Evolutionary conservation across 306 rosid genomes (phyloP).

Genomic region (Cucurbita ficifolia): DNA sequence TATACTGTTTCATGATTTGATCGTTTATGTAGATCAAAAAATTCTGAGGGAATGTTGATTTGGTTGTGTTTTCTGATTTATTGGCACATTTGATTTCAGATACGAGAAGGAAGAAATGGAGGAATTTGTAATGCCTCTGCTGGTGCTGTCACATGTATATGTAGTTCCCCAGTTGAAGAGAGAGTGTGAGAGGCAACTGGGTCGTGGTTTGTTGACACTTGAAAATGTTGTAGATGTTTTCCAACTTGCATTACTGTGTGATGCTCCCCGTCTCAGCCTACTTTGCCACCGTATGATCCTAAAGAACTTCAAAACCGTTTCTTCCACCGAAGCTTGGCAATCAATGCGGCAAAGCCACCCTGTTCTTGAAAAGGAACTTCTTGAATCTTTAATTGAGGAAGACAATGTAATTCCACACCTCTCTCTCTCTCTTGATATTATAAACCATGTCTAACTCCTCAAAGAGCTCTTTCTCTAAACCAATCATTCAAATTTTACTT

Average conservation of each 20-base stretch:
- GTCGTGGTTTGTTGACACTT: constrained; percentile 28
- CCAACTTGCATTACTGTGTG: constrained; percentile 72
- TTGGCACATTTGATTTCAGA: constrained; percentile 14
- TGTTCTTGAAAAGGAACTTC: constrained; percentile 38
- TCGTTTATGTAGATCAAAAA: neutral
- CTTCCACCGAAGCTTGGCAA: constrained; percentile 63
- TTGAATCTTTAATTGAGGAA: constrained; percentile 35
- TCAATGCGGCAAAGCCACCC: constrained; percentile 70
- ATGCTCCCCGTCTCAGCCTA: constrained; percentile 68
- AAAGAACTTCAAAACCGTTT: constrained; percentile 40
- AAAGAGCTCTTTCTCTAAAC: neutral
- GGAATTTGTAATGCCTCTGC: constrained; percentile 35
- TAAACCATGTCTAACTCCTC: neutral
- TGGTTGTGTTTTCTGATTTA: neutral
- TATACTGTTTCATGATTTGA: neutral
- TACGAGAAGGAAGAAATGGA: constrained; percentile 62
- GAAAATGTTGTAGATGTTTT: constrained; percentile 63
- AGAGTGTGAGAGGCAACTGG: constrained; percentile 47
- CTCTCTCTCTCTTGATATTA: neutral
- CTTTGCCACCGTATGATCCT: constrained; percentile 57
- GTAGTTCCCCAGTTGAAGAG: constrained; percentile 65
- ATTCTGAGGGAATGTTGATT: neutral
- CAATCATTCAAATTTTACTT: constrained; percentile 4
- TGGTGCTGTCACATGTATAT: constrained; percentile 66
- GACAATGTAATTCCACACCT: constrained; percentile 36